Evolutionary conservation across 2,329 filamentous ascomycete genomes (phyloP), one percentile per base, ranked within the genome.

Genomic region (Dichotomopilus funicola): DNA sequence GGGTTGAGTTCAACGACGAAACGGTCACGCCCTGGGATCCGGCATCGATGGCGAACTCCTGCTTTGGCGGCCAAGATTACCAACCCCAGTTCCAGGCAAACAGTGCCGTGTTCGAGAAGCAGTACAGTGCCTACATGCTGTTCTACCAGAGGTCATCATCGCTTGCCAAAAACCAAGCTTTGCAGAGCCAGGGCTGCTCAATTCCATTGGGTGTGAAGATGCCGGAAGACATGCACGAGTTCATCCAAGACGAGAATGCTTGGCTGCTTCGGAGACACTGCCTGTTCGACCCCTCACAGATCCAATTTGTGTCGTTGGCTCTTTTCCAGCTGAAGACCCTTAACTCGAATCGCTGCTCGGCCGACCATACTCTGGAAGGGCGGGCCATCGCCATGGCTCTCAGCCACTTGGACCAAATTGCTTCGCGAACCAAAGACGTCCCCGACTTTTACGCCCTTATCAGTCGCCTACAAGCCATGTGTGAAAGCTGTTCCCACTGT

Each of bases 1-100:
- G 94, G 94, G 79, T 95, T 8, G 89, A 96, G 66, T 96, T 96
- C 71, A 97, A 99, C 63, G 94, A 99, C 68, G 86, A 90, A n/a
- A 77, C 82, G 49, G 91, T 96, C 31, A 82, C 77, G 13, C 72
- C 77, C 1, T 96, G 92, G 77, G 87, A 96, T 62, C 83, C 86
- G 7, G 74, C 75, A 1, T 79, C 83, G 27, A 87, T 97, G 72
- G 83, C 88, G 57, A 78, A 79, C 53, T 81, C 86, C 43, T 94
- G 91, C 63, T 96, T 91, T 72, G 89, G 89, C n/a, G 89, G 89
- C 1, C 67, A 74, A 4, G 84, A 87, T 56, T 78, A 78, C 56
- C 74, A 78, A 7, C 61, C 73, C 57, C 64, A 78, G 59, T 73
- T 76, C 64, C 73, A 79, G 58, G 66, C 64, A 49, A 71, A 74